Evolutionary conservation across 371 early-diverging fungal species (phyloP), one percentile per base, ranked within the genome.

Genomic region (Spiromyces aspiralis): DNA sequence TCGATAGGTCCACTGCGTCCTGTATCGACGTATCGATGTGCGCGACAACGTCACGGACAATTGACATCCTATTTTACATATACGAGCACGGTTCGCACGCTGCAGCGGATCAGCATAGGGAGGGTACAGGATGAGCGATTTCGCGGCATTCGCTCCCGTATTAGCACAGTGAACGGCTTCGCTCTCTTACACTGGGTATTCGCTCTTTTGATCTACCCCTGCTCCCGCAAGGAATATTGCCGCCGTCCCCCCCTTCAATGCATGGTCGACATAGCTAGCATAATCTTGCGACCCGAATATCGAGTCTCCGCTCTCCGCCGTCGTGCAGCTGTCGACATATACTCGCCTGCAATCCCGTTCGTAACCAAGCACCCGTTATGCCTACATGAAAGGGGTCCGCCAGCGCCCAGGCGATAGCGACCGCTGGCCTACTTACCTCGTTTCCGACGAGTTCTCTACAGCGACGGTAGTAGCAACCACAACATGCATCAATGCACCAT

Each of bases 141-240:
- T n/a, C n/a, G n/a, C n/a, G n/a, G n/a, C n/a, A n/a, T n/a, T n/a
- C n/a, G n/a, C n/a, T n/a, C n/a, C n/a, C n/a, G n/a, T n/a, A n/a
- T n/a, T n/a, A n/a, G n/a, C n/a, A n/a, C n/a, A n/a, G n/a, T n/a
- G n/a, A n/a, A n/a, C n/a, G n/a, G n/a, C n/a, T n/a, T n/a, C n/a
- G n/a, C n/a, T n/a, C n/a, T n/a, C n/a, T n/a, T n/a, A n/a, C 19
- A 61, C 57, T 44, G 56, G 61, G 27, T 64, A 64, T 35, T 64
- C 64, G 23, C 53, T 47, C 48, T 45, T 25, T 10, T 55, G 53
- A 13, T 53, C 47, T 12, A 64, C 52, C 16, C 64, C 64, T 0
- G 58, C 28, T 6, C 61, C 64, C 20, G 64, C 55, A n/a, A 64
- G 45, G 27, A 64, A 61, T 51, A 64, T 21, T 35, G 35, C 35